Percentiles rank a stretch among this genome's conserved stretches.
phyloP scores from a whole-genome alignment of 768 basidiomycete genomes.

The Leucogyrophana mollusca region DNA sequence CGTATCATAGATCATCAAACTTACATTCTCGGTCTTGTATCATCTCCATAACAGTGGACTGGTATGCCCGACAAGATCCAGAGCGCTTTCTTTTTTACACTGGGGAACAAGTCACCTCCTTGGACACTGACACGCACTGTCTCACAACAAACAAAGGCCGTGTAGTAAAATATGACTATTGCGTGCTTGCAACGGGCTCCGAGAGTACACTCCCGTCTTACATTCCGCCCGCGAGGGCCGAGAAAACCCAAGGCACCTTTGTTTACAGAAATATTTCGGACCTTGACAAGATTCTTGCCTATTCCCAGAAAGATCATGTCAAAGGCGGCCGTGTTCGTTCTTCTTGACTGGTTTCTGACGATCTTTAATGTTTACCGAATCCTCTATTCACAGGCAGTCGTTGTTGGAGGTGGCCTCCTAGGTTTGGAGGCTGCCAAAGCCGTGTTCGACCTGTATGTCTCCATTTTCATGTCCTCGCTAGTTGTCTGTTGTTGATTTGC shows the following conservation, averaged over 20 bases:
- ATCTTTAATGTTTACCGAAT: too few relatives aligned
- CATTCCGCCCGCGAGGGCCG: constrained; percentile 38
- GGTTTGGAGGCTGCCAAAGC: constrained; percentile 79
- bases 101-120: constrained; percentile 43
- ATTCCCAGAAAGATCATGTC: constrained; percentile 45
- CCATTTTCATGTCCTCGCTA: constrained; percentile 1
- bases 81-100: constrained; percentile 53
- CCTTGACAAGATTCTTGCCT: constrained; percentile 61
- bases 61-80: constrained; percentile 61
- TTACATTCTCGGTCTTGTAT: neutral
- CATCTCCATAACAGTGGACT: constrained; percentile 33
- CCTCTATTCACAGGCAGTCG: constrained; percentile 32
- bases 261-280: constrained; percentile 75
- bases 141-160: constrained; percentile 47
- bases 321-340: constrained; percentile 28
- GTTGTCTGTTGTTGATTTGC: neutral
- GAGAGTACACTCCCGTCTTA: constrained; percentile 62
- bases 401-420: constrained; percentile 70
- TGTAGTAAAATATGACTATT: constrained; percentile 54
- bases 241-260: constrained; percentile 54
- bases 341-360: too few relatives aligned
- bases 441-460: constrained; percentile 51
- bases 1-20: neutral
- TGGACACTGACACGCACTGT: constrained; percentile 38
- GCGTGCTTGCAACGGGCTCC: constrained; percentile 71